phyloP scores from a whole-genome alignment of 768 basidiomycete species.

The Hortiboletus flavorubellus region DNA sequence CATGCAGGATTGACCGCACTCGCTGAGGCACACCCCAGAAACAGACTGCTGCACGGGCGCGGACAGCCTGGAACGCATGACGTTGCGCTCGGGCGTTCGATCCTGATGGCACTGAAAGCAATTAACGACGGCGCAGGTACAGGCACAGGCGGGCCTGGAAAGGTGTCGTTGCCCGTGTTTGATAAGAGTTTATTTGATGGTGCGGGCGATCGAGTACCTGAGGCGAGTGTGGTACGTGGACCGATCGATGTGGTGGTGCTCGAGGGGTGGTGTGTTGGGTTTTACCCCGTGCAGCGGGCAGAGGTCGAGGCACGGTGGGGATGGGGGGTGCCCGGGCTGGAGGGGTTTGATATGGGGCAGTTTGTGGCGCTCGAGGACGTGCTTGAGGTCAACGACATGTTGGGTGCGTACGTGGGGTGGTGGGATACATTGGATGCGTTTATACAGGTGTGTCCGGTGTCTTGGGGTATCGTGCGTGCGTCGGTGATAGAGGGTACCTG shows the following conservation, averaged over 20 bases:
- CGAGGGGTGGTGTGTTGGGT: conserved; percentile 97
- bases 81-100: conserved; percentile 53
- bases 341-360: conserved; percentile 33
- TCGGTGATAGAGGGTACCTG: background rate
- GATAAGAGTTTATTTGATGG: conserved; percentile 83
- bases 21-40: conserved; percentile 47
- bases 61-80: conserved; percentile 96
- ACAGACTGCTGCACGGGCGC: conserved; percentile 73
- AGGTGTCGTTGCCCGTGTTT: conserved; percentile 68
- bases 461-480: background rate
- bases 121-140: conserved; percentile 29
- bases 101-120: conserved; percentile 49
- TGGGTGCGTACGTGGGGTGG: conserved; percentile 58
- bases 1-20: conserved; percentile 58
- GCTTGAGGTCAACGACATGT: conserved; percentile 55
- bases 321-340: conserved; percentile 21
- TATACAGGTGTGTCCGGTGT: conserved; percentile 49
- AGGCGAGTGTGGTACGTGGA: conserved; percentile 40
- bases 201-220: conserved; percentile 73
- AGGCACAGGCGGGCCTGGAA: background rate
- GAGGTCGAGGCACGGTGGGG: conserved; percentile 57
- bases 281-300: conserved; percentile 54
- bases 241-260: conserved; percentile 80
- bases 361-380: conserved; percentile 52
- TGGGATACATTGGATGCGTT: conserved; percentile 74